Evolutionary conservation across 148 eudicot genomes (phyloP).

Genomic region (Chenopodium formosanum): DNA sequence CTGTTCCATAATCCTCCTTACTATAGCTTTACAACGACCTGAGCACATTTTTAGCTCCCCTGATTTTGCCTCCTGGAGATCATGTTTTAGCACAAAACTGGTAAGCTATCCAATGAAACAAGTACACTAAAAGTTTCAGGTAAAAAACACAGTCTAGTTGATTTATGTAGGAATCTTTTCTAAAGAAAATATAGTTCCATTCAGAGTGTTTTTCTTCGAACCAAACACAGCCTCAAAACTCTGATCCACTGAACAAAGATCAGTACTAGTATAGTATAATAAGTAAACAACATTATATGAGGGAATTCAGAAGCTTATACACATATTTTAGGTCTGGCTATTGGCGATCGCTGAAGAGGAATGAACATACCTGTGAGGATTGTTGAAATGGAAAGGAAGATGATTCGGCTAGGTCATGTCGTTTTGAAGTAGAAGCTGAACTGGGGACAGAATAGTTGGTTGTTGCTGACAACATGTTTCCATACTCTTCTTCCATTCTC

Average conservation of each 20-base stretch:
- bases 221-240: not conserved
- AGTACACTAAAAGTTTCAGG: too few species aligned
- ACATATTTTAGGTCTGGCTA: not conserved
- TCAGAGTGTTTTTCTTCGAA: not conserved
- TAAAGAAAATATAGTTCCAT: not conserved
- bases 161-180: not conserved
- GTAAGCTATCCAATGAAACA: not conserved
- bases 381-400: constrained; percentile 37
- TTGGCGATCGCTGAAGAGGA: not conserved
- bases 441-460: constrained; percentile 40
- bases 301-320: not conserved
- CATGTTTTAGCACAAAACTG: not conserved
- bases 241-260: not conserved
- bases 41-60: constrained; percentile 44
- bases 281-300: not conserved
- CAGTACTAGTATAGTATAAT: not conserved
- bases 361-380: constrained; percentile 44
- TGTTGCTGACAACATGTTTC: constrained; percentile 47
- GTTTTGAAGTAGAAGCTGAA: constrained; percentile 65
- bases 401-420: constrained; percentile 46
- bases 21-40: constrained; percentile 74
- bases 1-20: constrained; percentile 79
- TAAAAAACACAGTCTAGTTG: not conserved
- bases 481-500: constrained; percentile 74
- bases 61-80: constrained; percentile 44